phyloP scores from a whole-genome alignment of 129 eudicot species.

The Smallanthus sonchifolius region DNA sequence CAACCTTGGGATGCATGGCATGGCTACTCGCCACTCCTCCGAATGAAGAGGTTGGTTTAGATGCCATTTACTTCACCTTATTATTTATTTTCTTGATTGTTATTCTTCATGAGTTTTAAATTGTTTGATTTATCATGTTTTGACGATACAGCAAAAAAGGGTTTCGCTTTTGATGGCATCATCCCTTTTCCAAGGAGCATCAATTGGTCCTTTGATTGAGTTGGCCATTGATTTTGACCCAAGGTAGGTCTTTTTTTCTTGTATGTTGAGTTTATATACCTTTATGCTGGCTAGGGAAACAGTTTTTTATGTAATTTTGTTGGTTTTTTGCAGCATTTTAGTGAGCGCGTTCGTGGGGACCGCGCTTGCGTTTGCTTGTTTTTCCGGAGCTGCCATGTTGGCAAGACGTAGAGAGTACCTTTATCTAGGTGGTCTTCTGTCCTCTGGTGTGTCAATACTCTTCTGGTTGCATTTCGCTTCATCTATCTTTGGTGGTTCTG shows the following conservation, averaged over 20 bases:
- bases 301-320: not conserved
- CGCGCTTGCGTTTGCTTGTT: constrained; percentile 87
- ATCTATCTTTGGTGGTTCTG: constrained; percentile 74
- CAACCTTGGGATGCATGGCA: constrained; percentile 59
- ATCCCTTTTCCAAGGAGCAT: constrained; percentile 71
- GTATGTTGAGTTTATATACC: not conserved
- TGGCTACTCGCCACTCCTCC: constrained; percentile 70
- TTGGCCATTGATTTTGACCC: constrained; percentile 70
- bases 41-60: constrained; percentile 52
- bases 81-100: not conserved
- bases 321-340: constrained; percentile 45
- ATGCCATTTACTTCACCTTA: not conserved
- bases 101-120: not conserved
- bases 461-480: constrained; percentile 93
- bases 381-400: constrained; percentile 90
- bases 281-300: not conserved
- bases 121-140: not conserved
- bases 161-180: constrained; percentile 76
- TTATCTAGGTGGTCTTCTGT: constrained; percentile 76
- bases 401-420: constrained; percentile 88
- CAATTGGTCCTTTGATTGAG: constrained; percentile 79
- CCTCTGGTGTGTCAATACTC: constrained; percentile 88
- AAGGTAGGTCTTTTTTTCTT: constrained; percentile 34
- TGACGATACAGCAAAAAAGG: constrained; percentile 59
- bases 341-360: constrained; percentile 88